Conservation (phyloP, 2,329 filamentous ascomycete genomes). For the Trichoderma asperellum region DNA sequence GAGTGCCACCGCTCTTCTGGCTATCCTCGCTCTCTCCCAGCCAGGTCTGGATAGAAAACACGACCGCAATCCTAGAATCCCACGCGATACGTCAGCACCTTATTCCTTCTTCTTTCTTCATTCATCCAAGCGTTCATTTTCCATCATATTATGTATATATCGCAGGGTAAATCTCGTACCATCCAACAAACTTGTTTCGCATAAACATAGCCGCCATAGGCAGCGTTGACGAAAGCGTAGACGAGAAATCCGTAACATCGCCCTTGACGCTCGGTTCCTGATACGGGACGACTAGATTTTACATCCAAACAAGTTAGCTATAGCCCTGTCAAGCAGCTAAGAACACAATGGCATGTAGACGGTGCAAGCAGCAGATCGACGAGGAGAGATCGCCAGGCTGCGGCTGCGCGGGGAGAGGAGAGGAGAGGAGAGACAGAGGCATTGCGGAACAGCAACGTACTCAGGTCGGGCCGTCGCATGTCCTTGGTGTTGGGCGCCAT, state of each 20-base stretch:
- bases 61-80: conserved; percentile 54
- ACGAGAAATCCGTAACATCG: conserved; percentile 69
- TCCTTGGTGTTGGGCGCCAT: conserved; percentile 49
- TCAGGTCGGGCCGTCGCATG: conserved; percentile 50
- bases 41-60: conserved; percentile 77
- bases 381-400: not conserved
- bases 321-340: not conserved
- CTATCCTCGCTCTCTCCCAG: conserved; percentile 72
- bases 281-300: conserved; percentile 77
- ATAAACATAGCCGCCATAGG: conserved; percentile 97
- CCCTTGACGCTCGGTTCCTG: conserved; percentile 71
- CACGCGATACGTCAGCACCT: not conserved
- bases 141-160: not conserved
- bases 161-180: conserved; percentile 47
- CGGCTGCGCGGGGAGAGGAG: not conserved
- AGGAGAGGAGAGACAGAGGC: not conserved
- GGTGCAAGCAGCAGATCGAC: not conserved
- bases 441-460: conserved; percentile 38
- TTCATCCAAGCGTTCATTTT: not conserved
- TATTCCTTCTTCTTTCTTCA: not conserved
- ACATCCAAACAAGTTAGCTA: not conserved
- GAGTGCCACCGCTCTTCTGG: conserved; percentile 67
- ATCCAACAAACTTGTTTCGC: conserved; percentile 78
- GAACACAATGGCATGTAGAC: not conserved
- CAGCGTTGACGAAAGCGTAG: conserved; percentile 74